Evolutionary conservation across 768 basidiomycete species (phyloP).

Genomic region (Lentinula raphanica): DNA sequence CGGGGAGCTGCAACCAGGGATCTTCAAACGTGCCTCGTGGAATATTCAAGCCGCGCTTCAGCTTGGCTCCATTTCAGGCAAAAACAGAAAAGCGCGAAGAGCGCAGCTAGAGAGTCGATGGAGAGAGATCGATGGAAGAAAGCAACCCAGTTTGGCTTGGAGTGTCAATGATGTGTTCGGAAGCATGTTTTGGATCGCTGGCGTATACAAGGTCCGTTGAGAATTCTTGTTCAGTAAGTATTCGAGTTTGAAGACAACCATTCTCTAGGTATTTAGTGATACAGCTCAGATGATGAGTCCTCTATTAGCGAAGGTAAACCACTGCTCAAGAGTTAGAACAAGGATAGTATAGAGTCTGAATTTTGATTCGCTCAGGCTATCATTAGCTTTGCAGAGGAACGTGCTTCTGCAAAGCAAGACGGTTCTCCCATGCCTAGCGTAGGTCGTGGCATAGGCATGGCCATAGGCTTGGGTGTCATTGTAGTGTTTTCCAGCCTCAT

Average conservation of each 20-base stretch:
- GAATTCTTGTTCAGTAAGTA: no score
- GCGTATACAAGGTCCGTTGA: slow-evolving; percentile 58
- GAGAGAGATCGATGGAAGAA: slow-evolving; percentile 39
- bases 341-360: neutral
- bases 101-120: slow-evolving; percentile 34
- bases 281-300: slow-evolving; percentile 59
- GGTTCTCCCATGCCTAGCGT: slow-evolving; percentile 32
- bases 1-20: slow-evolving; percentile 39
- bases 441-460: slow-evolving; percentile 57
- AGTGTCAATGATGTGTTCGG: slow-evolving; percentile 60
- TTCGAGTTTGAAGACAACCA: neutral
- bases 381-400: slow-evolving; percentile 54
- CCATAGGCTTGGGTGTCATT: slow-evolving; percentile 44
- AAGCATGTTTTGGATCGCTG: slow-evolving; percentile 57
- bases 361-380: slow-evolving; percentile 34
- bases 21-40: slow-evolving; percentile 37
- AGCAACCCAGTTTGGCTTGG: slow-evolving; percentile 49
- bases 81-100: slow-evolving; percentile 22
- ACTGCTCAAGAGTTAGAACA: neutral
- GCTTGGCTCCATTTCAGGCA: slow-evolving; percentile 10
- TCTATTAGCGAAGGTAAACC: slow-evolving; percentile 48
- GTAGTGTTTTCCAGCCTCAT: slow-evolving; percentile 50
- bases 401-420: slow-evolving; percentile 31
- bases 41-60: slow-evolving; percentile 20
- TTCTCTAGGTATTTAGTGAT: slow-evolving; percentile 51